phyloP scores from a whole-genome alignment of 2,329 filamentous ascomycete species.

The Magnaporthiopsis incrustans region DNA sequence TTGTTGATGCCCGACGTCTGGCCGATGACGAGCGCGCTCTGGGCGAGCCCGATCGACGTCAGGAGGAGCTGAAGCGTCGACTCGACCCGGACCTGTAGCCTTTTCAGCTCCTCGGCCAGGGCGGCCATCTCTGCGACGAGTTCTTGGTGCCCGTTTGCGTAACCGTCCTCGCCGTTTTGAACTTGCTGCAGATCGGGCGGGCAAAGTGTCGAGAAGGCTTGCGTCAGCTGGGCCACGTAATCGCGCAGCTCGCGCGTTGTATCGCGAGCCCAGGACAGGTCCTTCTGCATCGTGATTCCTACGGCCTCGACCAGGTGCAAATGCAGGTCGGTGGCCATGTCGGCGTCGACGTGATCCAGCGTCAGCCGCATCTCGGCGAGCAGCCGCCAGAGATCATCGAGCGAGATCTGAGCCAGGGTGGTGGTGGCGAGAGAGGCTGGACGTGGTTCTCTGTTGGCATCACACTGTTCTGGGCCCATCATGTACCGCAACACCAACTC shows the following conservation, averaged over 20 bases:
- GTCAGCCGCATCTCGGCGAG: background rate
- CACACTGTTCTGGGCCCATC: background rate
- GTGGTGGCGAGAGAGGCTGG: too few species aligned
- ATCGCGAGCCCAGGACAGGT: background rate
- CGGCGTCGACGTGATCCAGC: background rate
- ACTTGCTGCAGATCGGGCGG: too few species aligned
- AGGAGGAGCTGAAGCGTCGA: background rate
- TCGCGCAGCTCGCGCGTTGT: background rate
- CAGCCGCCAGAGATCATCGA: background rate
- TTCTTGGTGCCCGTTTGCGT: background rate
- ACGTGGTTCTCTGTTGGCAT: too few species aligned
- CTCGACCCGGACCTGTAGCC: background rate
- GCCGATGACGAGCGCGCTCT: background rate
- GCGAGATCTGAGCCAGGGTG: background rate
- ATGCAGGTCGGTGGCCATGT: background rate
- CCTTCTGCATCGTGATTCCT: background rate
- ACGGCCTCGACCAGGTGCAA: background rate
- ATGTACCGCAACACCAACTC: background rate
- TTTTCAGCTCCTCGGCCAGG: background rate
- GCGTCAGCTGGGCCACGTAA: background rate
- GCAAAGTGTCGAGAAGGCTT: background rate
- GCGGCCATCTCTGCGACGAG: background rate
- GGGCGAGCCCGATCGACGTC: background rate
- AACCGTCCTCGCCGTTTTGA: background rate
- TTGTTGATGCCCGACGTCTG: background rate